phyloP scores from a whole-genome alignment of 768 basidiomycete species.

The Russula olivacea region DNA sequence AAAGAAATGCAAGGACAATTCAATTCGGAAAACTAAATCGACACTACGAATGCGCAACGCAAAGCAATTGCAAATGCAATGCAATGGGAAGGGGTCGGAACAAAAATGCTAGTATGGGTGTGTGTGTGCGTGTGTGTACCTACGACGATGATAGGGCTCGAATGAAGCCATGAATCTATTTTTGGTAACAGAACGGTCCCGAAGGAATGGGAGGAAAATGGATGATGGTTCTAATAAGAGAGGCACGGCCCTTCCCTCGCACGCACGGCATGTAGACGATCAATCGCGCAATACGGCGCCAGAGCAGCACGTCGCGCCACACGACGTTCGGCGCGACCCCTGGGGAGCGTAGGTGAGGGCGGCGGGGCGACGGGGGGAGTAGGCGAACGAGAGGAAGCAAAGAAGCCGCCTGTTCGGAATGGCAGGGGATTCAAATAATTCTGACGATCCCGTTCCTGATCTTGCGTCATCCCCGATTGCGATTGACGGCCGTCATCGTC shows the following conservation, averaged over 20 bases:
- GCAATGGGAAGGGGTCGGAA: not conserved
- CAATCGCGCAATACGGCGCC: constrained; percentile 1
- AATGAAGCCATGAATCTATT: not conserved
- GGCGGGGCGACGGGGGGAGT: not conserved
- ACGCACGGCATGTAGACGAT: not conserved
- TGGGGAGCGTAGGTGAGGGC: not conserved
- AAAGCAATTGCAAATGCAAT: not conserved
- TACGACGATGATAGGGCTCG: not conserved
- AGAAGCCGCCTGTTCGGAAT: not conserved
- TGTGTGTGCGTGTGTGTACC: not conserved
- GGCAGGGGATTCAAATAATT: not conserved
- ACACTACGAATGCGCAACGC: not conserved
- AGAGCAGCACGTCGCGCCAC: constrained; percentile 1
- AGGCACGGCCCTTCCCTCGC: not conserved
- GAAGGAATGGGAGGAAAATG: not conserved
- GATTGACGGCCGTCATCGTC: not conserved
- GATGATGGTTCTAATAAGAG: not conserved
- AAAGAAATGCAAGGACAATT: not conserved
- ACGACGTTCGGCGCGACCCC: constrained; percentile 6
- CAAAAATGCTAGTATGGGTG: not conserved
- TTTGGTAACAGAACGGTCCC: not conserved
- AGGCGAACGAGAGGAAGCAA: not conserved
- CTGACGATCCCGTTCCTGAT: not conserved
- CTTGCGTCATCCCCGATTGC: not conserved
- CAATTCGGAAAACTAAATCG: not conserved